These are phyloP conservation scores for Prinsepia uniflora DNA, from an alignment of 306 rosid species.

Conservation along the genomic window DNA sequence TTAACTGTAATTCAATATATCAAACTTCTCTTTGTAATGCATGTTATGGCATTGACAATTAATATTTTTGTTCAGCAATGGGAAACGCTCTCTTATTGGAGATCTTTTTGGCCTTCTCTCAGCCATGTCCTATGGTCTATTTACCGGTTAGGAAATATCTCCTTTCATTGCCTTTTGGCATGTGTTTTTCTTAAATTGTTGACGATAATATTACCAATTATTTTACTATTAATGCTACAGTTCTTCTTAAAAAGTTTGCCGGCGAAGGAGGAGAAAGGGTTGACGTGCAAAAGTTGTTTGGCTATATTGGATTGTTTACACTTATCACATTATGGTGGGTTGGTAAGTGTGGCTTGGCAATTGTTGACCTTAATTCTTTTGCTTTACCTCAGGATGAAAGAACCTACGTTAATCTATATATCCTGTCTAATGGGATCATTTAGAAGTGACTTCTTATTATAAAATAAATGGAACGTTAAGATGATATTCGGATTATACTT, in stretches of 20 bases:
- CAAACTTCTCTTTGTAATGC: constrained; percentile 37
- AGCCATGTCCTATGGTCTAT: constrained; percentile 82
- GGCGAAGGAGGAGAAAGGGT: constrained; percentile 92
- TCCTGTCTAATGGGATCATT: too few relatives aligned
- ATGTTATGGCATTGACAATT: constrained; percentile 40
- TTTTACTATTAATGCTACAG: constrained; percentile 37
- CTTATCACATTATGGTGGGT: constrained; percentile 93
- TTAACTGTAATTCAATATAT: background rate
- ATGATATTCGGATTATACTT: background rate
- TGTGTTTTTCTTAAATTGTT: constrained; percentile 3
- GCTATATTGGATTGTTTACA: constrained; percentile 90
- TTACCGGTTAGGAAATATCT: constrained; percentile 60
- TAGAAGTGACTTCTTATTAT: too few relatives aligned
- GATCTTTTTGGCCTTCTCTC: constrained; percentile 95
- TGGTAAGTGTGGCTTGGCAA: constrained; percentile 42
- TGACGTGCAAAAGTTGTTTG: constrained; percentile 94
- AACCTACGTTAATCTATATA: too few relatives aligned
- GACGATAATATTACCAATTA: constrained; percentile 9
- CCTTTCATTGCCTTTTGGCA: constrained; percentile 4
- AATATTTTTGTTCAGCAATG: constrained; percentile 64
- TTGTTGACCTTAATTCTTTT: constrained; percentile 1
- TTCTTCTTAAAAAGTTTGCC: constrained; percentile 74
- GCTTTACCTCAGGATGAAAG: background rate
- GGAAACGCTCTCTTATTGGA: constrained; percentile 69
- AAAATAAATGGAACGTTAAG: background rate